Conservation (phyloP, 108 stramenopile species). For the Nannochloropsis granulata region DNA sequence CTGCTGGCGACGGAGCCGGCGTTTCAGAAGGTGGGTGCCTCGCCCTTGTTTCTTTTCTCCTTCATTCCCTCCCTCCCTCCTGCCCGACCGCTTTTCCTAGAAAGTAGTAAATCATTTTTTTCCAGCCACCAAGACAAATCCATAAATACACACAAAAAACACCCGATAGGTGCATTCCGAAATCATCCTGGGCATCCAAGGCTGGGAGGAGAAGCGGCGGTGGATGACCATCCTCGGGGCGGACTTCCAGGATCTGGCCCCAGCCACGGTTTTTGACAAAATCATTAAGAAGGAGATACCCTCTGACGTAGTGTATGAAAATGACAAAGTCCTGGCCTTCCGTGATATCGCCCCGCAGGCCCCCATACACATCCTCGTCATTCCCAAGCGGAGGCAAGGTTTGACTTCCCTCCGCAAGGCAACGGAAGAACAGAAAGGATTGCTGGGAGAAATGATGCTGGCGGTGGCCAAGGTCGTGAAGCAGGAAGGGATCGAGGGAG, state of each 20-base stretch:
- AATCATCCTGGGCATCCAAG: background rate
- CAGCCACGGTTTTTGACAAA: constrained; percentile 78
- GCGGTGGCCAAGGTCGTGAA: constrained; percentile 66
- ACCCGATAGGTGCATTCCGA: background rate
- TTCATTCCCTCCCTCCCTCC: background rate
- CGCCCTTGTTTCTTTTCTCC: background rate
- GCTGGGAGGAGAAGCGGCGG: background rate
- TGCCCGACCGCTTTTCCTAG: background rate
- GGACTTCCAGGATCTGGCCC: constrained; percentile 1
- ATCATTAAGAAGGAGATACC: constrained; percentile 78
- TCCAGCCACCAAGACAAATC: background rate
- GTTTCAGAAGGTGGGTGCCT: background rate
- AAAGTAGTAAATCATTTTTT: background rate
- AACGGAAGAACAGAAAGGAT: constrained; percentile 65
- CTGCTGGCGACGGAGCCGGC: background rate
- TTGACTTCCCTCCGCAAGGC: constrained; percentile 66
- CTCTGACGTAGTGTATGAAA: constrained; percentile 76
- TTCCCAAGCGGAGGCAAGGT: constrained; percentile 83
- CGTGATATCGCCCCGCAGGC: constrained; percentile 84
- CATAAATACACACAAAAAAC: background rate
- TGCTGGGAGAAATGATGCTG: constrained; percentile 85
- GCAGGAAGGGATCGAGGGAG: constrained; percentile 51
- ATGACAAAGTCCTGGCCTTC: constrained; percentile 63
- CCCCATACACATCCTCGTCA: constrained; percentile 80
- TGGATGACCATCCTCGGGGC: constrained; percentile 17